Conservation (phyloP, 2,329 filamentous ascomycete genomes). For the Pyrenochaeta sp. region DNA sequence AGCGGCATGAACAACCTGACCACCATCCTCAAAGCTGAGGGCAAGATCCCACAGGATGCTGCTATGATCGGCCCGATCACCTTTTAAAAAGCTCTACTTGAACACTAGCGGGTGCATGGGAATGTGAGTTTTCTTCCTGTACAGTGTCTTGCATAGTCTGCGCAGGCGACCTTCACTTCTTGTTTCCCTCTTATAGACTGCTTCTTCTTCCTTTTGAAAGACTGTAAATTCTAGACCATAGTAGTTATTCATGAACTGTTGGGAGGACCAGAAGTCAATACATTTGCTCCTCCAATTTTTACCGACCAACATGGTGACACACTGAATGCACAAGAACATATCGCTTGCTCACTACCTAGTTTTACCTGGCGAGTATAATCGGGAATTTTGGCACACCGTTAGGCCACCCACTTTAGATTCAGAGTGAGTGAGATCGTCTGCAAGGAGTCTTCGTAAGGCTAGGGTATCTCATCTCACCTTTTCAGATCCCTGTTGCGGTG, state of each 20-base stretch:
- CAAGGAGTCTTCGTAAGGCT: too few relatives aligned
- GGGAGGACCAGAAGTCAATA: background rate
- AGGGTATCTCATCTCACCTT: too few relatives aligned
- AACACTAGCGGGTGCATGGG: background rate
- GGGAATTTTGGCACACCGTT: too few relatives aligned
- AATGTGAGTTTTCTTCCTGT: background rate
- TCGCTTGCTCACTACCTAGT: too few relatives aligned
- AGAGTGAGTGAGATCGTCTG: background rate
- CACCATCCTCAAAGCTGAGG: slow-evolving; percentile 5
- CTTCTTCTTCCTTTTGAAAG: background rate
- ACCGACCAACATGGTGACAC: slow-evolving; percentile 28
- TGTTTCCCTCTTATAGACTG: slow-evolving; percentile 6
- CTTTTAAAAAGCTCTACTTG: background rate
- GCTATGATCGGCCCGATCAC: slow-evolving; percentile 3
- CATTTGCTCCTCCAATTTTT: background rate
- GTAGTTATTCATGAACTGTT: background rate
- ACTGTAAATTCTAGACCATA: background rate
- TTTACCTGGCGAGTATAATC: too few relatives aligned
- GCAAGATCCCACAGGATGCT: background rate
- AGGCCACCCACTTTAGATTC: background rate
- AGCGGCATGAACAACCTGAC: slow-evolving; percentile 8
- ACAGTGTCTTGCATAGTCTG: background rate
- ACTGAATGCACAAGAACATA: too few relatives aligned
- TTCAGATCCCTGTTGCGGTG: too few relatives aligned
- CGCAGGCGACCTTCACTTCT: background rate